phyloP scores from a whole-genome alignment of 768 basidiomycete species.

The Russula dissimulans region DNA sequence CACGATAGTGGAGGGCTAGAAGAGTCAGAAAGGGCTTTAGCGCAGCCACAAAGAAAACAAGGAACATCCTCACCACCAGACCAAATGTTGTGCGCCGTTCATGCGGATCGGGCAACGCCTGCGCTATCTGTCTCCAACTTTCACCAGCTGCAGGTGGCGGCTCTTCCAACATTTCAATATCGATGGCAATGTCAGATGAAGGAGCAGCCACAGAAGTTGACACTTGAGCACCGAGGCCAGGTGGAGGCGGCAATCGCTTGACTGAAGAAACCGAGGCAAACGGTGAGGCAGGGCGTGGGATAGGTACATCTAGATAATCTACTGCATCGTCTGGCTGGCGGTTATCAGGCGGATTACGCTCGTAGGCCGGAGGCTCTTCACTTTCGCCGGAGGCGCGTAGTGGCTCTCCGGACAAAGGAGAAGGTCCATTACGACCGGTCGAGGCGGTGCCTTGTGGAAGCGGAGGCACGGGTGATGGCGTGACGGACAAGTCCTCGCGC shows the following conservation, averaged over 20 bases:
- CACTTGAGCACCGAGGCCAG: constrained; percentile 30
- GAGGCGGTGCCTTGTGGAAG: constrained; percentile 20
- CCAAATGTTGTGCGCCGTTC: constrained; percentile 53
- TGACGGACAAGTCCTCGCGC: constrained; percentile 35
- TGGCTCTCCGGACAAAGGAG: constrained; percentile 15
- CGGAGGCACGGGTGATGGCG: constrained; percentile 31
- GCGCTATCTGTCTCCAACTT: constrained; percentile 50
- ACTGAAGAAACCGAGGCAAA: constrained; percentile 37
- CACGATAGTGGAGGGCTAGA: constrained; percentile 35
- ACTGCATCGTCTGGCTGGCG: constrained; percentile 21
- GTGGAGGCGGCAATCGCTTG: constrained; percentile 23
- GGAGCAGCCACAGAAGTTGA: constrained; percentile 22
- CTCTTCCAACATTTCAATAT: constrained; percentile 58
- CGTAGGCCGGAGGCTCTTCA: constrained; percentile 5
- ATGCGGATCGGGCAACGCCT: constrained; percentile 25
- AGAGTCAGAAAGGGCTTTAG: neutral
- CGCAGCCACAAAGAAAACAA: neutral
- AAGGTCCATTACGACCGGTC: constrained; percentile 1
- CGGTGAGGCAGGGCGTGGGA: constrained; percentile 45
- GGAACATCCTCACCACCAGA: constrained; percentile 40
- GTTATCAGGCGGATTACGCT: neutral
- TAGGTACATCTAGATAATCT: constrained; percentile 49
- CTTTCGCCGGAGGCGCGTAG: neutral
- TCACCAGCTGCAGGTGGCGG: constrained; percentile 54
- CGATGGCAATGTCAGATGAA: constrained; percentile 24